Evolutionary conservation across 2,329 filamentous ascomycete genomes (phyloP), one percentile per base, ranked within the genome.

Genomic region (Nothomitra cinnamomea): DNA sequence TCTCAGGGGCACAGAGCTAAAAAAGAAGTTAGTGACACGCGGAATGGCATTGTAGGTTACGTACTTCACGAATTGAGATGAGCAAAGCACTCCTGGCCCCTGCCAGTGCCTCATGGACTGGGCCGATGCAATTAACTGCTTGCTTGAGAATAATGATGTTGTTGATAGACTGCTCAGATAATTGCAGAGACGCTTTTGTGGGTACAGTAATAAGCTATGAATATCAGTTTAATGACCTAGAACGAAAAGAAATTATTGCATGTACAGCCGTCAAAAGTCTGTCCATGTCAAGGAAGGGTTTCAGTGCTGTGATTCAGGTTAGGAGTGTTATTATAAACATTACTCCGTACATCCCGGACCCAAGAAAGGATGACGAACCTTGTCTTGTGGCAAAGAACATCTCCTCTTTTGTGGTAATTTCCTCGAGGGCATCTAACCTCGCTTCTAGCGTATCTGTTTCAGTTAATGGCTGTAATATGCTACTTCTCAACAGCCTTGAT

Each of bases 381-480:
- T 83, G 76, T 52, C 87, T 80, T 25, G 86, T 76, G 50, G 81
- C 78, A 51, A 78, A 79, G 66, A 95, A 94, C 76, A 94, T 85
- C 43, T 89, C 85, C 62, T 95, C 87, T 53, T 85, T 88, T 0
- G 75, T 78, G 1, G 82, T 81, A 19, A 98, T 68, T 65, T 96
- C 90, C 55, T 87, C 81, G 0, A 98, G 70, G 0, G 89, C 87
- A 61, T 92, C 83, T 58, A 88, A 90, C 2, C 92, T 79, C 32
- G 76, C 79, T 1, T 69, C 70, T 15, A 98, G 75, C 13, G 85
- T 83, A 2, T 75, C 70, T 2, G 75, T 67, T 53, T 83, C 77
- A 0, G 87, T 95, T 0, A 87, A 84, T 2, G 92, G 92, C 61
- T 98, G 92, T 1, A 96, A 69, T 32, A 98, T 82, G 58, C 85